phyloP scores from a whole-genome alignment of 2,329 filamentous ascomycete species.

The Aspergillus alliaceus region DNA sequence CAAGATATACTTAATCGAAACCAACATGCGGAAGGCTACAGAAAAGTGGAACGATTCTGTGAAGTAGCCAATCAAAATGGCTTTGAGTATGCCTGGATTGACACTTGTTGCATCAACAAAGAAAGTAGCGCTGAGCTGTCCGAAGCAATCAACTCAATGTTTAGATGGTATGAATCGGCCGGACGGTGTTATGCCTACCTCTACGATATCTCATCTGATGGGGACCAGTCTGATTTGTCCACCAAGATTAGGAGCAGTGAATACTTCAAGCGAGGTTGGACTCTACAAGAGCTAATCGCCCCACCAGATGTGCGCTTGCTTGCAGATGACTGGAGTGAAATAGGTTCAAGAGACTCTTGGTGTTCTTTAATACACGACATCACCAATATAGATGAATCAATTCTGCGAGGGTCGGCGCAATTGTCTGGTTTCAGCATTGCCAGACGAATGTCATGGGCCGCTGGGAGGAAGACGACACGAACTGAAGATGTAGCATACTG shows the following conservation, averaged over 20 bases:
- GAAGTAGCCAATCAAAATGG: background rate
- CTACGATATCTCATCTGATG: constrained; percentile 3
- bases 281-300: constrained; percentile 29
- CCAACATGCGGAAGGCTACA: background rate
- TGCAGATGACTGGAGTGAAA: constrained; percentile 4
- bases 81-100: background rate
- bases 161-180: constrained; percentile 21
- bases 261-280: constrained; percentile 30
- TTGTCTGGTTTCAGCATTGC: background rate
- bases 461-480: background rate
- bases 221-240: background rate
- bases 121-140: constrained; percentile 14
- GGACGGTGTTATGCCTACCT: constrained; percentile 20
- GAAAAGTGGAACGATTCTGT: background rate
- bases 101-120: background rate
- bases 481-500: constrained; percentile 3
- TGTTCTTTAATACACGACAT: background rate
- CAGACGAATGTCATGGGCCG: constrained; percentile 3
- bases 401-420: background rate
- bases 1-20: constrained; percentile 5
- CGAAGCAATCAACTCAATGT: constrained; percentile 19
- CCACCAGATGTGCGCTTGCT: constrained; percentile 23
- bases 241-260: background rate
- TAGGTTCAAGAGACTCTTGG: background rate
- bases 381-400: background rate